Evolutionary conservation across 768 basidiomycete genomes (phyloP).

Genomic region (Leucosporidium scottii): DNA sequence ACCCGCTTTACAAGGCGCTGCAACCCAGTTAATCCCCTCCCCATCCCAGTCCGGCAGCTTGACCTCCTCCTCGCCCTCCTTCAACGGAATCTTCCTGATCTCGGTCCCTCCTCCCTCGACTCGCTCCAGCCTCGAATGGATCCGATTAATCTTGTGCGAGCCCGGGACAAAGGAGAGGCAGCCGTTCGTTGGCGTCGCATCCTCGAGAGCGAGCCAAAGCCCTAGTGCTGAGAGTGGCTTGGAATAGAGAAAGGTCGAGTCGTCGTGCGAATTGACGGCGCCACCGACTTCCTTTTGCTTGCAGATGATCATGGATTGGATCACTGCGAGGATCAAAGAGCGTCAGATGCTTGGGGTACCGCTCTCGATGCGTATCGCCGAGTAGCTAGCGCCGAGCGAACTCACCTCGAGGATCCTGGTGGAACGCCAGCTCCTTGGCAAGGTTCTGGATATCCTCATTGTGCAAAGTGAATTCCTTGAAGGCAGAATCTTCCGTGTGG

Average conservation of each 20-base stretch:
- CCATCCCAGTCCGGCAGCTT: slow-evolving; percentile 22
- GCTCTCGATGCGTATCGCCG: too few species aligned
- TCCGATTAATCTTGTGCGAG: slow-evolving; percentile 62
- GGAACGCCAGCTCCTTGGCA: slow-evolving; percentile 60
- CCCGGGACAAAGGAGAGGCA: slow-evolving; percentile 85
- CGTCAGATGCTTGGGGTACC: too few species aligned
- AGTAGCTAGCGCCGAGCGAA: slow-evolving; percentile 37
- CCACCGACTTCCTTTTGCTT: slow-evolving; percentile 88
- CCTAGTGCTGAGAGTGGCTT: slow-evolving; percentile 85
- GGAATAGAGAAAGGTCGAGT: slow-evolving; percentile 80
- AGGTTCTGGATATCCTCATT: slow-evolving; percentile 49
- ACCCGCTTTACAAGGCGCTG: slow-evolving; percentile 38
- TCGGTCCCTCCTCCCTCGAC: slow-evolving; percentile 67
- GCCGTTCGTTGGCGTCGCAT: slow-evolving; percentile 73
- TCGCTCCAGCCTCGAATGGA: slow-evolving; percentile 77
- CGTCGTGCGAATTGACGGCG: slow-evolving; percentile 88
- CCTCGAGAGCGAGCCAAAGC: slow-evolving; percentile 92
- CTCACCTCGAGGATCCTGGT: slow-evolving; percentile 68
- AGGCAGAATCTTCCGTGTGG: slow-evolving; percentile 76
- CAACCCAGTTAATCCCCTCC: slow-evolving; percentile 37
- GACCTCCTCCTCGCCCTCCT: slow-evolving; percentile 32
- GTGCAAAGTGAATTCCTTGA: slow-evolving; percentile 69
- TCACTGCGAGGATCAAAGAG: too few species aligned
- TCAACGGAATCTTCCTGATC: slow-evolving; percentile 57
- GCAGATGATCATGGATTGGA: slow-evolving; percentile 91